These are phyloP conservation scores for Simmondsia chinensis DNA, from an alignment of 148 eudicot genomes.

Conservation along the genomic window DNA sequence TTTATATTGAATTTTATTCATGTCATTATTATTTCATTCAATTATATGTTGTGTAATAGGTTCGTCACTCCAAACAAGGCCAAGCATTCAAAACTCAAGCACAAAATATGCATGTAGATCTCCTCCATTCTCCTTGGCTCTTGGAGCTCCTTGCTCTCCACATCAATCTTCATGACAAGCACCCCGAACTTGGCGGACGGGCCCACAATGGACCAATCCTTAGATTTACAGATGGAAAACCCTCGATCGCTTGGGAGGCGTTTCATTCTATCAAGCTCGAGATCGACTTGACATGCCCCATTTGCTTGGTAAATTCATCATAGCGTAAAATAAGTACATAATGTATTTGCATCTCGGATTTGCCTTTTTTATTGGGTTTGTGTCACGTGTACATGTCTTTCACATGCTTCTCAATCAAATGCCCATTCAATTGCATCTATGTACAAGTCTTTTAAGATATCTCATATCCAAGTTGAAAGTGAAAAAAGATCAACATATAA, in stretches of 20 bases:
- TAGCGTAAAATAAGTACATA: background rate
- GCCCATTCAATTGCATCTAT: no score
- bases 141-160: slow-evolving; percentile 78
- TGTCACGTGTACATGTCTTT: background rate
- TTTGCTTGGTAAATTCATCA: slow-evolving; percentile 55
- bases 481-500: no score
- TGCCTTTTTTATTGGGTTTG: background rate
- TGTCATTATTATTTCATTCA: no score
- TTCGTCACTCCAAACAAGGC: slow-evolving; percentile 69
- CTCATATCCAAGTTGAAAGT: no score
- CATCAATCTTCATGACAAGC: slow-evolving; percentile 42
- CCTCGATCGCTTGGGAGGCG: slow-evolving; percentile 56
- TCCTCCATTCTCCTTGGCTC: slow-evolving; percentile 85
- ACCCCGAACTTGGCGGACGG: slow-evolving; percentile 15
- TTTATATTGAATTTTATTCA: no score
- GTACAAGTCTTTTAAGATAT: no score
- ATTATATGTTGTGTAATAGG: slow-evolving; percentile 16
- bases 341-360: background rate
- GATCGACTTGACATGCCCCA: slow-evolving; percentile 63
- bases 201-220: slow-evolving; percentile 13
- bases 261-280: slow-evolving; percentile 55
- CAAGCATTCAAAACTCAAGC: slow-evolving; percentile 68
- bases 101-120: slow-evolving; percentile 55
- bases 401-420: no score
- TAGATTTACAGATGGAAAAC: slow-evolving; percentile 34